A percentile compares a stretch with the other conserved stretches of the same genome.
Evolutionary conservation across 2,329 filamentous ascomycete genomes (phyloP).

Genomic region (Domatiomyces globalis): DNA sequence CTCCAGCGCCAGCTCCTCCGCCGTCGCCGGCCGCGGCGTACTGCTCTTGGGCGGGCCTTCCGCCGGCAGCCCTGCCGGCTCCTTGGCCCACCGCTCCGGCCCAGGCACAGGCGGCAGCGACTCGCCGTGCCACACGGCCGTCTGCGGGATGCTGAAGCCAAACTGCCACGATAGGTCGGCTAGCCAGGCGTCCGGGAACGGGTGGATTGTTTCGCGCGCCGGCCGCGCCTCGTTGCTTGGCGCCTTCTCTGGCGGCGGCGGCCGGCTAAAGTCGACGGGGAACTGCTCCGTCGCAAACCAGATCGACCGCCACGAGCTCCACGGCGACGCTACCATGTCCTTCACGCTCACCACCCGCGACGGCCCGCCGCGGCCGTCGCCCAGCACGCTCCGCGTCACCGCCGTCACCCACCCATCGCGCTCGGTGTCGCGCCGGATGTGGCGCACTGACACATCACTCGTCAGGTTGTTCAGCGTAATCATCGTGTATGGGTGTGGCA

Average conservation of each 20-base stretch:
- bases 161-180: constrained; percentile 78
- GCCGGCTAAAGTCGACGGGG: constrained; percentile 22
- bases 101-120: constrained; percentile 45
- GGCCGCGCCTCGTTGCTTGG: constrained; percentile 15
- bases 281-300: constrained; percentile 66
- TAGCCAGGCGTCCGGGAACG: constrained; percentile 35
- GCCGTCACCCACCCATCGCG: constrained; percentile 68
- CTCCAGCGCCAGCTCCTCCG: constrained; percentile 28
- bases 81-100: constrained; percentile 39
- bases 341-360: constrained; percentile 63
- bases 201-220: constrained; percentile 14
- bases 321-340: constrained; percentile 59
- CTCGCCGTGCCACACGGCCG: constrained; percentile 36
- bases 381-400: constrained; percentile 56
- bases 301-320: constrained; percentile 49
- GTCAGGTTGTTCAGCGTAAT: constrained; percentile 50
- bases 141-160: constrained; percentile 62
- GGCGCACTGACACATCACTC: constrained; percentile 46
- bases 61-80: constrained; percentile 27
- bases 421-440: constrained; percentile 51
- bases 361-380: constrained; percentile 46
- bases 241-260: constrained; percentile 19
- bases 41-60: constrained; percentile 24
- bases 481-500: constrained; percentile 84
- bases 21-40: constrained; percentile 25